phyloP scores from a whole-genome alignment of 129 eudicot genomes.

The Rutidosis leptorrhynchoides region DNA sequence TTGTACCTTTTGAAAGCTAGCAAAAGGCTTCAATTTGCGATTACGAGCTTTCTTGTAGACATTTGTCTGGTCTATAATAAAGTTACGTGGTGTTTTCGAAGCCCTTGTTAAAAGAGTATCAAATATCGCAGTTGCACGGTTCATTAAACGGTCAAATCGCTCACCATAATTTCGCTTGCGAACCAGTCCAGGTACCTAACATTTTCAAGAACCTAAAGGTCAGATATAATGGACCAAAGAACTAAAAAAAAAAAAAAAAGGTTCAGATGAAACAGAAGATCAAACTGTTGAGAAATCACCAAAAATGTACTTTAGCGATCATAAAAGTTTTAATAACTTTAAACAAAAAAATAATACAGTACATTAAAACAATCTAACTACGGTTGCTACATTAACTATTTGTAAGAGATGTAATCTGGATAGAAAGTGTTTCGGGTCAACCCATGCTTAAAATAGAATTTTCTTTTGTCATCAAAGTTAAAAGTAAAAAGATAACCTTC shows the following conservation, averaged over 20 bases:
- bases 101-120: slow-evolving; percentile 63
- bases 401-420: not conserved
- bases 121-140: slow-evolving; percentile 57
- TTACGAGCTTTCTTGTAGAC: slow-evolving; percentile 67
- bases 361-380: not conserved
- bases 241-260: not conserved
- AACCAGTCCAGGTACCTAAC: slow-evolving; percentile 57
- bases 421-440: not conserved
- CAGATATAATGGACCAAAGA: not conserved
- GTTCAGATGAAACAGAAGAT: not conserved
- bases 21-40: slow-evolving; percentile 66
- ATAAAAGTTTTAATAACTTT: not conserved
- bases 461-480: not conserved
- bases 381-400: not conserved
- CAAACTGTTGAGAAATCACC: not conserved
- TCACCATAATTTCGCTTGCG: slow-evolving; percentile 53
- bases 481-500: slow-evolving; percentile 42
- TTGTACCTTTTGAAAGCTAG: slow-evolving; percentile 48
- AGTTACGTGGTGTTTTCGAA: slow-evolving; percentile 54
- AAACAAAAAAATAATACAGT: too few species aligned
- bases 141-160: slow-evolving; percentile 56
- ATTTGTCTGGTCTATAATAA: slow-evolving; percentile 73
- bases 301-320: not conserved
- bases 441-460: not conserved
- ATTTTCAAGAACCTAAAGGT: slow-evolving; percentile 8